Evolutionary conservation across 2,329 filamentous ascomycete genomes (phyloP).

Genomic region (Knoxdaviesia proteae): DNA sequence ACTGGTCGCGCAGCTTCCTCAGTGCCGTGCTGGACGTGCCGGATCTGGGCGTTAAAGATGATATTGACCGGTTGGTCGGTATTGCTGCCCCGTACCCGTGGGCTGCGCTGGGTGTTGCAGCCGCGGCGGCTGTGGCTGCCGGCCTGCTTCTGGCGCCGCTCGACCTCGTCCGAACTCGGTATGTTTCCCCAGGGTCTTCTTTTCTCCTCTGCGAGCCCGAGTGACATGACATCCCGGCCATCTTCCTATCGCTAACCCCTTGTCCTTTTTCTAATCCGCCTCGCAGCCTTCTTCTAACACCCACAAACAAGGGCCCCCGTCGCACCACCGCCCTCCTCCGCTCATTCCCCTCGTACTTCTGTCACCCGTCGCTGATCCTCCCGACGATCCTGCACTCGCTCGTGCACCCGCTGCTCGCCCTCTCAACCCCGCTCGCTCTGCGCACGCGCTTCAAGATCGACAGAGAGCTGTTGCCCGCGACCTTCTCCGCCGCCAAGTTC

Average conservation of each 20-base stretch:
- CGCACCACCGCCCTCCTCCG: constrained; percentile 62
- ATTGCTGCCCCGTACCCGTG: constrained; percentile 64
- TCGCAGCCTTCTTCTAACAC: constrained; percentile 57
- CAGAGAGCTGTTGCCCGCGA: constrained; percentile 56
- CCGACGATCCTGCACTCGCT: constrained; percentile 78
- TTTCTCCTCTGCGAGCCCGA: too few relatives aligned
- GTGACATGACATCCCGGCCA: too few relatives aligned
- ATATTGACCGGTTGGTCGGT: constrained; percentile 53
- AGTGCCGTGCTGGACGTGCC: constrained; percentile 79
- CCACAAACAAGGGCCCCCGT: constrained; percentile 51
- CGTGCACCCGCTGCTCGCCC: constrained; percentile 61
- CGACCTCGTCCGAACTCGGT: constrained; percentile 67
- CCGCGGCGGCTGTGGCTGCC: constrained; percentile 44
- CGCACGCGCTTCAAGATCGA: constrained; percentile 73
- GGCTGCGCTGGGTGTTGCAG: constrained; percentile 55
- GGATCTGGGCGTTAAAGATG: constrained; percentile 55
- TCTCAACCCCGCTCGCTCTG: constrained; percentile 67
- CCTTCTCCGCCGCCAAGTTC: constrained; percentile 70
- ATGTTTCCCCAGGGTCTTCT: constrained; percentile 12
- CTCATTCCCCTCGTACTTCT: constrained; percentile 56
- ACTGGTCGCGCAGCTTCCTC: constrained; percentile 79
- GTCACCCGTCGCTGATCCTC: constrained; percentile 47
- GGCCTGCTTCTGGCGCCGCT: constrained; percentile 69
- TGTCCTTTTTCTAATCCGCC: too few relatives aligned
- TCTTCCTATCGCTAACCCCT: too few relatives aligned